Evolutionary conservation across 2,329 filamentous ascomycete species (phyloP).

Genomic region (Sporothrix globosa): DNA sequence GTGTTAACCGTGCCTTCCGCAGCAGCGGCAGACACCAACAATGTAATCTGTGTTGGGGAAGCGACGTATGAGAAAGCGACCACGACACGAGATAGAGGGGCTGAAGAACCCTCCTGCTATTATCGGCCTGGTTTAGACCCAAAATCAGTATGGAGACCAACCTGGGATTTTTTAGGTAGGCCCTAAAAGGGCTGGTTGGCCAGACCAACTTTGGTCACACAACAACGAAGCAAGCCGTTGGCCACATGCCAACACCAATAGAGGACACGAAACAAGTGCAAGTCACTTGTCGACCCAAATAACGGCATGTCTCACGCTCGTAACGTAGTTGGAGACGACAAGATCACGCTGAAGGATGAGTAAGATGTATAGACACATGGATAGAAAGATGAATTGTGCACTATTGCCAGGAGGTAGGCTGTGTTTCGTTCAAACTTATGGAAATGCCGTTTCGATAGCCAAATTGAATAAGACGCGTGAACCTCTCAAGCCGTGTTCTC

Average conservation of each 20-base stretch:
- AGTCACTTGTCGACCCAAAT: neutral
- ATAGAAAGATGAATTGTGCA: too few species aligned
- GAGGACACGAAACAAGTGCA: neutral
- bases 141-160: neutral
- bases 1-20: neutral
- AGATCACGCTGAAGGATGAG: neutral
- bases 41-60: neutral
- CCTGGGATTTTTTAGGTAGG: neutral
- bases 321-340: neutral
- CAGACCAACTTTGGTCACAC: neutral
- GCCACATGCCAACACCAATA: conserved; percentile 12
- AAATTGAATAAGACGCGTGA: neutral
- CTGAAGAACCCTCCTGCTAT: conserved; percentile 15
- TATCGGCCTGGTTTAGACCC: conserved; percentile 17
- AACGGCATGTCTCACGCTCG: neutral
- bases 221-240: neutral
- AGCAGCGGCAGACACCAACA: neutral
- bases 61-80: conserved; percentile 1
- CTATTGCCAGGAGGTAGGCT: too few species aligned
- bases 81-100: conserved; percentile 9
- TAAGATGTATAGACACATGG: too few species aligned
- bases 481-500: neutral
- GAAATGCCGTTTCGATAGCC: too few species aligned
- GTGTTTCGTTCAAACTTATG: too few species aligned
- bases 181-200: conserved; percentile 6